phyloP scores from a whole-genome alignment of 805 yeast genomes.

The Metschnikowia sp. region DNA sequence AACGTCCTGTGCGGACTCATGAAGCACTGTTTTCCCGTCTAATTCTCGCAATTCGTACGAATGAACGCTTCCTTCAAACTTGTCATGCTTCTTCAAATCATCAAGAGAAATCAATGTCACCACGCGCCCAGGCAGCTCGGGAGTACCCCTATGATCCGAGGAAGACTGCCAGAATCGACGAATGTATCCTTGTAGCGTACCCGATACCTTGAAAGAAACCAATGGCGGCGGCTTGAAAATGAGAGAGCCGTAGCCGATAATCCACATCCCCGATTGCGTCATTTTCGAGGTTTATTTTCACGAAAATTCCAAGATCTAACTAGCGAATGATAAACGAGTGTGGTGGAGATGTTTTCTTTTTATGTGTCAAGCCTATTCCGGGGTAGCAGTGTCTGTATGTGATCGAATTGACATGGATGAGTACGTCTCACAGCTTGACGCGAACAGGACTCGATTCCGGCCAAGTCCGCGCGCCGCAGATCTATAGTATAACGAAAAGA shows the following conservation, averaged over 20 bases:
- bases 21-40: neutral
- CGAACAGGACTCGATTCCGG: no score
- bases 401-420: no score
- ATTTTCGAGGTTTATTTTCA: neutral
- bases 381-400: no score
- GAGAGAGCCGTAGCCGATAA: slow-evolving; percentile 86
- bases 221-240: slow-evolving; percentile 88
- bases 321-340: no score
- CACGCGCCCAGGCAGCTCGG: slow-evolving; percentile 83
- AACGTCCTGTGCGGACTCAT: slow-evolving; percentile 10
- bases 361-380: no score
- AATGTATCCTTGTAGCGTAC: slow-evolving; percentile 69
- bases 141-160: slow-evolving; percentile 87
- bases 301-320: no score
- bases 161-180: slow-evolving; percentile 92
- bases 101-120: slow-evolving; percentile 70
- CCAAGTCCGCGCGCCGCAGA: no score
- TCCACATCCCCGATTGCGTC: slow-evolving; percentile 54
- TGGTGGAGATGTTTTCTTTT: no score
- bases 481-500: no score
- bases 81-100: slow-evolving; percentile 42
- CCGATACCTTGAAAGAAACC: slow-evolving; percentile 59
- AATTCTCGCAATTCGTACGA: slow-evolving; percentile 24
- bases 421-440: no score
- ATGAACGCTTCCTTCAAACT: slow-evolving; percentile 43